These are phyloP conservation scores for Daldinia loculata DNA, from an alignment of 495 filamentous ascomycete genomes.

Conservation along the genomic window DNA sequence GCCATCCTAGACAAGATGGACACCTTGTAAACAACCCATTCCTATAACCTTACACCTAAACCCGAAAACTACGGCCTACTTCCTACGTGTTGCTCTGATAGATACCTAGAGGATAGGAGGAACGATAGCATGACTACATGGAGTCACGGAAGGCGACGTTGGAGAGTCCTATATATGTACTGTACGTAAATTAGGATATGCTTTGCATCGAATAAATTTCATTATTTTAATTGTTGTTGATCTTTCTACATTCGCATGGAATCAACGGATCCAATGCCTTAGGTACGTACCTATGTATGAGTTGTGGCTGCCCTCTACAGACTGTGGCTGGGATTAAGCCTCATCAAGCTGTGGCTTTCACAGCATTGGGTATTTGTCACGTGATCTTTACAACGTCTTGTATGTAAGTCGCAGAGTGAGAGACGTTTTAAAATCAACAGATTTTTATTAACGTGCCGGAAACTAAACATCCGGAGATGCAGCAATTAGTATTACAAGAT, in stretches of 20 bases:
- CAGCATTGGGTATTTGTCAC: background rate
- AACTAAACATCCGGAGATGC: background rate
- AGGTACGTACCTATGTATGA: no score
- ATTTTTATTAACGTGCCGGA: background rate
- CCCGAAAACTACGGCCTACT: conserved; percentile 31
- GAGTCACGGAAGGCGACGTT: conserved; percentile 39
- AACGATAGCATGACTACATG: conserved; percentile 38
- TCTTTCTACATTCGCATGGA: background rate
- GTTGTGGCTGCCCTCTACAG: background rate
- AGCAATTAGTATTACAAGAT: background rate
- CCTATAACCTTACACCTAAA: conserved; percentile 13
- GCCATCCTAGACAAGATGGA: conserved; percentile 97
- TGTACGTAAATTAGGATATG: conserved; percentile 40
- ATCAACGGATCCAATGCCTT: no score
- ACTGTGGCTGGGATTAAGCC: background rate
- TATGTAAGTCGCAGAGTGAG: background rate
- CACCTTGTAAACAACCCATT: conserved; percentile 42
- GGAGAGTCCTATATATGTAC: conserved; percentile 36
- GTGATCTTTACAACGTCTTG: background rate
- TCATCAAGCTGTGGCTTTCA: background rate
- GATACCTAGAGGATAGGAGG: conserved; percentile 38
- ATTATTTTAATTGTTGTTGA: background rate
- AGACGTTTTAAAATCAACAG: background rate
- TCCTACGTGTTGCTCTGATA: conserved; percentile 30
- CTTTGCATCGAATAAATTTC: conserved; percentile 21